phyloP scores from a whole-genome alignment of 805 yeast genomes.

The Nadsonia fulvescens region DNA sequence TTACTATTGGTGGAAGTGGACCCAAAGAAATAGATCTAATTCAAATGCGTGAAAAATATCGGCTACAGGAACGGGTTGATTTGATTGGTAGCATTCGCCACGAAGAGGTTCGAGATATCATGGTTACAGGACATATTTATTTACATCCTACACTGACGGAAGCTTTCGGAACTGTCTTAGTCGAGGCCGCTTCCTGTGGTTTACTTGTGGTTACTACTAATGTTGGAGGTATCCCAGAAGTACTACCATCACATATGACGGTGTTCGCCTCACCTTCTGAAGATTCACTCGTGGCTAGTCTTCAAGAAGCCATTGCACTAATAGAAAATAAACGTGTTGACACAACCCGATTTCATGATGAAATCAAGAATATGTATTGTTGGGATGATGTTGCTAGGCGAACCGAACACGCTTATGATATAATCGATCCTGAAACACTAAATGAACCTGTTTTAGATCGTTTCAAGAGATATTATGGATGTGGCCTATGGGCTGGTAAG shows the following conservation, averaged over 20 bases:
- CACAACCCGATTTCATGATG: conserved; percentile 59
- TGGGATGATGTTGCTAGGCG: conserved; percentile 82
- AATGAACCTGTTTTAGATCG: conserved; percentile 40
- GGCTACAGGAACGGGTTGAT: conserved; percentile 73
- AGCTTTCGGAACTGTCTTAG: conserved; percentile 93
- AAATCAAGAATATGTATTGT: conserved; percentile 67
- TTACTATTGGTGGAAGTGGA: conserved; percentile 90
- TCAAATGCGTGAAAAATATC: conserved; percentile 79
- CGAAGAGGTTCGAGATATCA: conserved; percentile 80
- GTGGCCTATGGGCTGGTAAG: conserved; percentile 66
- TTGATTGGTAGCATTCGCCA: conserved; percentile 78
- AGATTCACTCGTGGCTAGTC: conserved; percentile 56
- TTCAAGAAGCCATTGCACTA: conserved; percentile 47
- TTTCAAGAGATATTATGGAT: conserved; percentile 43
- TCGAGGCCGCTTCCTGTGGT: conserved; percentile 96
- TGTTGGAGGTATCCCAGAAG: conserved; percentile 97
- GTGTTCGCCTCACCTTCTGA: conserved; percentile 81
- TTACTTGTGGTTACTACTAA: conserved; percentile 80
- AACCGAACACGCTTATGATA: conserved; percentile 65
- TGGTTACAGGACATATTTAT: conserved; percentile 87
- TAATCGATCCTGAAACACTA: conserved; percentile 22
- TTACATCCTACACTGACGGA: conserved; percentile 88
- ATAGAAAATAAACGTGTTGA: conserved; percentile 43
- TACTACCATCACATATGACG: conserved; percentile 83
- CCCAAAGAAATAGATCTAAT: conserved; percentile 87